phyloP scores from a whole-genome alignment of 345 rosid species.

The Eucalyptus pauciflora region DNA sequence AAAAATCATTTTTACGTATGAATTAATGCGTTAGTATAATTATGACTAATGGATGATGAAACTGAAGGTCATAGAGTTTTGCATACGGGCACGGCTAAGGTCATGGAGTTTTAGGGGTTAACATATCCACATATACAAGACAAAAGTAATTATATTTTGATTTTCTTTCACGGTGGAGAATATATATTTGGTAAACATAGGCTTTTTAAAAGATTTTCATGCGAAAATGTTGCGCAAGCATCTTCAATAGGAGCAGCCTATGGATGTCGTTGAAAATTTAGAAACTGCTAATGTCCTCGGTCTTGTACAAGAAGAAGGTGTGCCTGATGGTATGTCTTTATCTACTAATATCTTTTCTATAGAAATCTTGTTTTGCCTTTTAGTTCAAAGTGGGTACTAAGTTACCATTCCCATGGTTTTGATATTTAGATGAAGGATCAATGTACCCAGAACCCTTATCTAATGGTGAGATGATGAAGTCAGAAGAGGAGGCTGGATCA shows the following conservation, averaged over 20 bases:
- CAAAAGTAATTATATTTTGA: conserved; percentile 39
- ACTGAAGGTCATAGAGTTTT: conserved; percentile 61
- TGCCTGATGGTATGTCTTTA: conserved; percentile 8
- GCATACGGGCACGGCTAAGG: conserved; percentile 57
- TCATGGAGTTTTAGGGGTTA: conserved; percentile 4
- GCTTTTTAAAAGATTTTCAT: conserved; percentile 88
- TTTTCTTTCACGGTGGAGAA: too few relatives aligned
- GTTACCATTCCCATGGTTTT: background rate
- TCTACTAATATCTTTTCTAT: background rate
- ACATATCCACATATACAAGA: conserved; percentile 74
- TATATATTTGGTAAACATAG: conserved; percentile 8
- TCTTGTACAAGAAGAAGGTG: conserved; percentile 30
- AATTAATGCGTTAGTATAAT: too few relatives aligned
- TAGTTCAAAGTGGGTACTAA: too few relatives aligned
- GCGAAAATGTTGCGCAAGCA: conserved; percentile 64
- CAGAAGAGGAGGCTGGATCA: too few relatives aligned
- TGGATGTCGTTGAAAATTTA: conserved; percentile 19
- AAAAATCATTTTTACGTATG: too few relatives aligned
- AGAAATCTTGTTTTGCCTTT: background rate
- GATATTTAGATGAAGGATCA: conserved; percentile 28
- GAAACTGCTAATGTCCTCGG: conserved; percentile 17
- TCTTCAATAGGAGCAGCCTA: conserved; percentile 43
- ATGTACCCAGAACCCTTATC: conserved; percentile 38
- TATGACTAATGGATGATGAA: too few relatives aligned
- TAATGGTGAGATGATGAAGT: too few relatives aligned